Percentiles rank a stretch among this genome's conserved stretches.
Evolutionary conservation across 1,284 basidiomycete species (phyloP).

Genomic region (Puccinia hordei): DNA sequence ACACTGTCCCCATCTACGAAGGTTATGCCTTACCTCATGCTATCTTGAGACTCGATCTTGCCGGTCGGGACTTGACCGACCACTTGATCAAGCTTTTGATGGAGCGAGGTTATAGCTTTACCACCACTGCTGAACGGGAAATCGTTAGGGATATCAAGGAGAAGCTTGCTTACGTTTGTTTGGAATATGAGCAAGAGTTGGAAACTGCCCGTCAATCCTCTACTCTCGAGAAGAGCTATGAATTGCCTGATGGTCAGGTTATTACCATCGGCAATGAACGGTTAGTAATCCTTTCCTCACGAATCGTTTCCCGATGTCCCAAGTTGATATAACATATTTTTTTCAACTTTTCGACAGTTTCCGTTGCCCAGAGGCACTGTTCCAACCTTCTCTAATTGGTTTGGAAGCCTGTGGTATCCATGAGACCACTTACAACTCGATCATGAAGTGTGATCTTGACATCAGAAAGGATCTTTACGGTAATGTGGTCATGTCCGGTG

Average conservation of each 20-base stretch:
- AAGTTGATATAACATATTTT: constrained; percentile 11
- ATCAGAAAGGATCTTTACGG: constrained; percentile 80
- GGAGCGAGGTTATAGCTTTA: constrained; percentile 93
- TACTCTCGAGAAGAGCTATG: constrained; percentile 90
- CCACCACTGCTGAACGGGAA: constrained; percentile 87
- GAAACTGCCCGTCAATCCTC: constrained; percentile 89
- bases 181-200: constrained; percentile 95
- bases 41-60: constrained; percentile 90
- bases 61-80: constrained; percentile 91
- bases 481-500: constrained; percentile 91
- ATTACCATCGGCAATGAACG: constrained; percentile 96
- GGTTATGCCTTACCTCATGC: constrained; percentile 94
- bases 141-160: constrained; percentile 98
- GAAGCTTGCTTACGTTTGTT: constrained; percentile 95
- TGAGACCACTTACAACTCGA: constrained; percentile 89
- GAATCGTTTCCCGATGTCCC: neutral
- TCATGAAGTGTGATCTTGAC: constrained; percentile 71
- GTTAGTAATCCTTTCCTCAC: constrained; percentile 59
- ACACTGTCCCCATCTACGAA: constrained; percentile 93
- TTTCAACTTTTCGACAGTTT: constrained; percentile 65
- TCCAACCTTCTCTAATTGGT: constrained; percentile 92
- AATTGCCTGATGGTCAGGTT: constrained; percentile 93
- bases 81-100: constrained; percentile 88
- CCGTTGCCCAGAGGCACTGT: constrained; percentile 94
- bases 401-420: constrained; percentile 92